Evolutionary conservation across 495 filamentous ascomycete species (phyloP).

Genomic region (Aspergillus diversus): DNA sequence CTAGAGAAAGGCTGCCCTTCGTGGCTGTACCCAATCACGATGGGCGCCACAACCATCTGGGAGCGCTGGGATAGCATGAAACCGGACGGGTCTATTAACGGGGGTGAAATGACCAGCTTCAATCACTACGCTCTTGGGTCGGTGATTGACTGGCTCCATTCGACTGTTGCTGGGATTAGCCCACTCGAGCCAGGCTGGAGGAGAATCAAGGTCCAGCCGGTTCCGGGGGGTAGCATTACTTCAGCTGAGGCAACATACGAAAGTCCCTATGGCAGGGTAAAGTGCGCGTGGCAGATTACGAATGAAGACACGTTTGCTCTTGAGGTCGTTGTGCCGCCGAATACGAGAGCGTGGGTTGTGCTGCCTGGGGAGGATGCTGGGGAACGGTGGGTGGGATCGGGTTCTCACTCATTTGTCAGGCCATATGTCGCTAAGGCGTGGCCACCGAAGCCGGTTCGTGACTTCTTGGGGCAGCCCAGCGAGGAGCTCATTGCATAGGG

Average conservation of each 20-base stretch:
- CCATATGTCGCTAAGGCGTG: too few relatives aligned
- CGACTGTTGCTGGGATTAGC: constrained; percentile 31
- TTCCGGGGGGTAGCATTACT: constrained; percentile 31
- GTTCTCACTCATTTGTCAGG: too few relatives aligned
- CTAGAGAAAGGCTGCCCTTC: constrained; percentile 46
- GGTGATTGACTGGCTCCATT: constrained; percentile 40
- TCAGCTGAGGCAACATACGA: constrained; percentile 31
- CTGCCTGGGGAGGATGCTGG: too few relatives aligned
- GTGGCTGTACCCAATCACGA: constrained; percentile 57
- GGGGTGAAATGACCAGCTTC: constrained; percentile 59
- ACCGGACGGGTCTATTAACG: constrained; percentile 55
- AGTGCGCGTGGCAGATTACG: constrained; percentile 31
- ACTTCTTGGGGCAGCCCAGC: too few relatives aligned
- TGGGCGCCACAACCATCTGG: constrained; percentile 59
- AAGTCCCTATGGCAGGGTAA: constrained; percentile 32
- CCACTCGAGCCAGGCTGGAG: constrained; percentile 34
- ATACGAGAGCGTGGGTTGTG: too few relatives aligned
- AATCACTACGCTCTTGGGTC: constrained; percentile 56
- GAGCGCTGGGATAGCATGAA: constrained; percentile 62
- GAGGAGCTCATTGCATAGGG: too few relatives aligned
- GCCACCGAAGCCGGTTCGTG: too few relatives aligned
- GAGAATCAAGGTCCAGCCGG: constrained; percentile 27
- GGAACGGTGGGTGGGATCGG: too few relatives aligned
- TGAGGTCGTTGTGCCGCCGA: too few relatives aligned
- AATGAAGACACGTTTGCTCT: not conserved